Conservation (phyloP, 116 monocot genomes). For the Cymodocea nodosa region DNA sequence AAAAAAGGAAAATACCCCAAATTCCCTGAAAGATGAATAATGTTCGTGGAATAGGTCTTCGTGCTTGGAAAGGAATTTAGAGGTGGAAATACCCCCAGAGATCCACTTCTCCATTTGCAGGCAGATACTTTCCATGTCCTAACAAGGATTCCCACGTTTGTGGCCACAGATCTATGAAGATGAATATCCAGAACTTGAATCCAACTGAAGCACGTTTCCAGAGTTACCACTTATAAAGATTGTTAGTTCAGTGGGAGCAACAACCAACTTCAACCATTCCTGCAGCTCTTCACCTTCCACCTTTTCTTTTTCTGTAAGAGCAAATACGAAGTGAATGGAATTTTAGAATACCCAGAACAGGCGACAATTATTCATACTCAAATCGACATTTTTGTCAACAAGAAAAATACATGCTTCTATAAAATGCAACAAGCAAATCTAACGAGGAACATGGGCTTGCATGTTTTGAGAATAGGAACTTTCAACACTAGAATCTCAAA, state of each 20-base stretch:
- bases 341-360: background rate
- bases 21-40: too few species aligned
- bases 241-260: conserved; percentile 67
- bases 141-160: background rate
- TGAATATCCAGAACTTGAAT: background rate
- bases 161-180: background rate
- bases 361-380: background rate
- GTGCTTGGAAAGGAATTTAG: too few species aligned
- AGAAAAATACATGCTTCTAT: background rate
- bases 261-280: conserved; percentile 88
- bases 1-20: too few species aligned
- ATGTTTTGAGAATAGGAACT: background rate
- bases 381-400: background rate
- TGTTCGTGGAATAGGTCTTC: too few species aligned
- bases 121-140: background rate
- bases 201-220: conserved; percentile 26
- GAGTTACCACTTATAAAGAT: conserved; percentile 50
- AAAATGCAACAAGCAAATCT: background rate
- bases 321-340: background rate
- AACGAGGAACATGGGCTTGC: background rate
- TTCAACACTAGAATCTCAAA: background rate
- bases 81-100: too few species aligned
- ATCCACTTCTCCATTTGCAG: background rate
- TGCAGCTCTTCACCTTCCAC: conserved; percentile 97
- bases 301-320: conserved; percentile 71